phyloP scores from a whole-genome alignment of 2,329 filamentous ascomycete species.

The Ilyonectria mors-panacis region DNA sequence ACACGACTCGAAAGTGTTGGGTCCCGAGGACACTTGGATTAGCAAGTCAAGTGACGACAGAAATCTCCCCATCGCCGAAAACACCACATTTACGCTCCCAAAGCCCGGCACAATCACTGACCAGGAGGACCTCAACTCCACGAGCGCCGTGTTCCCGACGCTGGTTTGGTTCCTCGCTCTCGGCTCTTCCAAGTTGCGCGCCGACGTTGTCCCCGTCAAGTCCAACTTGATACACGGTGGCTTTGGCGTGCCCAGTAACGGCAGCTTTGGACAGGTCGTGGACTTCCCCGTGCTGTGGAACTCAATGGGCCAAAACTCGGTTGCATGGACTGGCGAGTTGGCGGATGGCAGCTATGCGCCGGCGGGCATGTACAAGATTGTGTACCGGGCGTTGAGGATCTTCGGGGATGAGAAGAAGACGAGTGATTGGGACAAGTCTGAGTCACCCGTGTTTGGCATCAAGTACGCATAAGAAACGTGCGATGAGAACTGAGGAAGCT shows the following conservation, averaged over 20 bases:
- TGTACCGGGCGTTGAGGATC: slow-evolving; percentile 64
- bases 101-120: slow-evolving; percentile 51
- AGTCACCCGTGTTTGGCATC: slow-evolving; percentile 62
- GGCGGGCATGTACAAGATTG: slow-evolving; percentile 65
- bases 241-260: slow-evolving; percentile 52
- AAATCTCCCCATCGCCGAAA: slow-evolving; percentile 46
- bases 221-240: slow-evolving; percentile 41
- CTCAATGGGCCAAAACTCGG: slow-evolving; percentile 43
- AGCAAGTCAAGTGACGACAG: slow-evolving; percentile 53
- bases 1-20: slow-evolving; percentile 48
- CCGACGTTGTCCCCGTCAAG: slow-evolving; percentile 60
- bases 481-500: not conserved
- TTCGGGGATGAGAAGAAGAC: slow-evolving; percentile 63
- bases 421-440: slow-evolving; percentile 63
- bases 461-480: slow-evolving; percentile 51
- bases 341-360: slow-evolving; percentile 63
- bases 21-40: slow-evolving; percentile 46
- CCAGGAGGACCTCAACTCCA: slow-evolving; percentile 32
- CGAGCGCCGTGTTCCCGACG: slow-evolving; percentile 54
- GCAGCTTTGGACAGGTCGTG: slow-evolving; percentile 60
- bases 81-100: slow-evolving; percentile 60
- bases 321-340: slow-evolving; percentile 63
- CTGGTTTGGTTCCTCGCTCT: slow-evolving; percentile 60
- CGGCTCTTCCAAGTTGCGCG: slow-evolving; percentile 61
- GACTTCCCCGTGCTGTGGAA: slow-evolving; percentile 57